Percentiles rank a stretch among this genome's conserved stretches.
These are phyloP conservation scores for Discostella stelligeroides DNA, from an alignment of 108 stramenopile species.

Conservation along the genomic window DNA sequence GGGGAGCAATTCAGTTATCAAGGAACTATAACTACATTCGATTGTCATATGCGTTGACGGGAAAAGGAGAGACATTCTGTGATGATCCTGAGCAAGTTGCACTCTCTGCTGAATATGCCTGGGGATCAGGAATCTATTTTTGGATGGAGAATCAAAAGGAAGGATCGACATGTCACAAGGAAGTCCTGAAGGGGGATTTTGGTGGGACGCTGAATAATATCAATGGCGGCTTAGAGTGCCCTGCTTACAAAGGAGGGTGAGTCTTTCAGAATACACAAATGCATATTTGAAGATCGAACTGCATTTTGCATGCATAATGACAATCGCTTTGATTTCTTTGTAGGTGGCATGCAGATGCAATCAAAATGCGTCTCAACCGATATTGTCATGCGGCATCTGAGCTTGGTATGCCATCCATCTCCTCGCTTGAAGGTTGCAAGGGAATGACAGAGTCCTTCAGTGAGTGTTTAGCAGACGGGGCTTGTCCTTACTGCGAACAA, in stretches of 20 bases:
- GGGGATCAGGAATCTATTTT: conserved; percentile 41
- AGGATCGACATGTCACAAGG: conserved; percentile 49
- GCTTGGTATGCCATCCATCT: conserved; percentile 28
- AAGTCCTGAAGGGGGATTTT: conserved; percentile 43
- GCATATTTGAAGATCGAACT: no score
- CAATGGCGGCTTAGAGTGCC: conserved; percentile 50
- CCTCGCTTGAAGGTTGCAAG: conserved; percentile 43
- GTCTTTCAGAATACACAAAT: background rate
- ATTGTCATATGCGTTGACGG: conserved; percentile 30
- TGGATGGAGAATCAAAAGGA: conserved; percentile 53
- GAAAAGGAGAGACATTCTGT: conserved; percentile 33
- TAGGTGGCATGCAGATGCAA: conserved; percentile 33
- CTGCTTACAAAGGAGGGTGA: conserved; percentile 47
- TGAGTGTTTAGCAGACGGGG: conserved; percentile 42
- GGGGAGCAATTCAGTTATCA: conserved; percentile 34
- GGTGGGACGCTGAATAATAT: conserved; percentile 45
- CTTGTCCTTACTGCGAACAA: conserved; percentile 39
- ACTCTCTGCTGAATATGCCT: conserved; percentile 30
- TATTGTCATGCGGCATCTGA: conserved; percentile 43
- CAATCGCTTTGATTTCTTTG: background rate
- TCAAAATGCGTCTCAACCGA: conserved; percentile 49
- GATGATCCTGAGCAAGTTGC: conserved; percentile 31
- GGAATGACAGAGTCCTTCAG: conserved; percentile 39
- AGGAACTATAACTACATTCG: conserved; percentile 46
- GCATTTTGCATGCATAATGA: no score